phyloP scores from a whole-genome alignment of 139 green algal species.

The Eudorina sp. region DNA sequence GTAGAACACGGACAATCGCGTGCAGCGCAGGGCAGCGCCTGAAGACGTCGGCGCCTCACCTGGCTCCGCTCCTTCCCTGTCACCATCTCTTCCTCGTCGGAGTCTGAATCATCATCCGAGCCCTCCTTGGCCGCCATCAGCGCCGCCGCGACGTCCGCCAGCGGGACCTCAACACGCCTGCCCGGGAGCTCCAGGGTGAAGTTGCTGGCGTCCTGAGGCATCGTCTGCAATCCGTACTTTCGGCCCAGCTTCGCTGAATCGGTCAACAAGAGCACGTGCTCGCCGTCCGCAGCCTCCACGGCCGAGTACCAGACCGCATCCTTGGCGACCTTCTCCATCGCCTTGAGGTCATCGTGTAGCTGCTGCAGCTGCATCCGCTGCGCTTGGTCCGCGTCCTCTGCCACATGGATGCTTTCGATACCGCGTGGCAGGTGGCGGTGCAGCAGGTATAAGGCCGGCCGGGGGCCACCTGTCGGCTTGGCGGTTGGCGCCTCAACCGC shows the following conservation, averaged over 20 bases:
- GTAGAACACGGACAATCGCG: too few species aligned
- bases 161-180: neutral
- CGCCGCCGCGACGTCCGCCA: constrained; percentile 6
- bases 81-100: constrained; percentile 4
- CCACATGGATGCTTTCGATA: neutral
- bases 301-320: constrained; percentile 27
- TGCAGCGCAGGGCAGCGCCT: too few species aligned
- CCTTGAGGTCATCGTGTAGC: constrained; percentile 47
- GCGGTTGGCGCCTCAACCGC: neutral
- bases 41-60: too few species aligned
- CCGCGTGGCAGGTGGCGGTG: constrained; percentile 29
- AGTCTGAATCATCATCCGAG: constrained; percentile 15
- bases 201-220: neutral
- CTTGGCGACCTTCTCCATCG: constrained; percentile 63
- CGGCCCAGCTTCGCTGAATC: constrained; percentile 20
- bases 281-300: constrained; percentile 1
- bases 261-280: constrained; percentile 47
- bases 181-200: neutral
- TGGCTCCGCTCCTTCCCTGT: too few species aligned
- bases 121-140: constrained; percentile 1
- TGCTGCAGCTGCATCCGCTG: constrained; percentile 7
- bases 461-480: neutral
- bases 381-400: neutral
- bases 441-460: constrained; percentile 46
- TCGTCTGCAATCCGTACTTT: constrained; percentile 30